phyloP scores from a whole-genome alignment of 352 stramenopile species.

The Phytophthora palmivora region DNA sequence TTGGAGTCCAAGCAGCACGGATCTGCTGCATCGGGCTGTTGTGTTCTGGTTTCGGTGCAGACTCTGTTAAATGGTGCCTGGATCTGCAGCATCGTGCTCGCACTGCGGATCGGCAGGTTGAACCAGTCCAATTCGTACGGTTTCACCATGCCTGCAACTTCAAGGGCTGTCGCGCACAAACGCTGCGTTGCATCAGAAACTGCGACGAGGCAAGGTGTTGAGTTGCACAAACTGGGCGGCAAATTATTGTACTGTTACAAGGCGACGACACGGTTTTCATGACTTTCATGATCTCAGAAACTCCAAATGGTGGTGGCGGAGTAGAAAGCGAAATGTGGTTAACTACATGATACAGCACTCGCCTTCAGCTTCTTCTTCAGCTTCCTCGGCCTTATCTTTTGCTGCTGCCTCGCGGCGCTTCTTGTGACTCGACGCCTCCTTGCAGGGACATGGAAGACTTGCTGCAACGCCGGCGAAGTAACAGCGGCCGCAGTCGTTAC shows the following conservation, averaged over 20 bases:
- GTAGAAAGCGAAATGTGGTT: slow-evolving; percentile 18
- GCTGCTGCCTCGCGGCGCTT: slow-evolving; percentile 51
- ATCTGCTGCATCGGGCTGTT: slow-evolving; percentile 15
- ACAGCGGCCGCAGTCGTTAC: slow-evolving; percentile 80
- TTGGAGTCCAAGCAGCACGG: neutral
- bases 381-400: slow-evolving; percentile 55
- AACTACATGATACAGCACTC: slow-evolving; percentile 87
- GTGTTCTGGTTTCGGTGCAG: slow-evolving; percentile 6
- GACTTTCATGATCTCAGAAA: slow-evolving; percentile 23
- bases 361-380: slow-evolving; percentile 72
- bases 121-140: slow-evolving; percentile 10
- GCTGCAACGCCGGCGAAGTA: slow-evolving; percentile 87
- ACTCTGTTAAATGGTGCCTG: neutral
- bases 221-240: slow-evolving; percentile 4
- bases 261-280: slow-evolving; percentile 27
- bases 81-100: slow-evolving; percentile 26
- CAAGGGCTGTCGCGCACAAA: too few relatives aligned
- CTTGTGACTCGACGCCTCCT: slow-evolving; percentile 67
- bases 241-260: slow-evolving; percentile 35
- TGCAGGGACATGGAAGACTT: slow-evolving; percentile 81
- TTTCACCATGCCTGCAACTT: slow-evolving; percentile 15
- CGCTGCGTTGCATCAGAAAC: slow-evolving; percentile 3
- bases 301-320: slow-evolving; percentile 25
- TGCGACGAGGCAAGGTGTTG: slow-evolving; percentile 26
- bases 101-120: slow-evolving; percentile 5